Percentiles rank a stretch among this genome's conserved stretches.
Evolutionary conservation across 805 yeast genomes (phyloP).

Genomic region (Kuraishia piskuri): DNA sequence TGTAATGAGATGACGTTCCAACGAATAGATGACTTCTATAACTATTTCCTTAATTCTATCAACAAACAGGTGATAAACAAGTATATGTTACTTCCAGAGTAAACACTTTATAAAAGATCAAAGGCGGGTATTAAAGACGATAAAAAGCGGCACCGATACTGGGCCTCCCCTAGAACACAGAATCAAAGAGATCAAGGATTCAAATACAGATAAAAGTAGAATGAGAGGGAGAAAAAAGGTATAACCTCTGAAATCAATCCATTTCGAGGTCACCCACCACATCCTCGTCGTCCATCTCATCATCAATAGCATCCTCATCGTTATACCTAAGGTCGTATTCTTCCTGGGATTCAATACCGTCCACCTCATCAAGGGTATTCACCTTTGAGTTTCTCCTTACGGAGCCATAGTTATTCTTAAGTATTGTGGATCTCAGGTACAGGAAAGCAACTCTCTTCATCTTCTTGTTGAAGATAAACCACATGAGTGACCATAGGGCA

Average conservation of each 20-base stretch:
- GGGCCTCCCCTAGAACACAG: background rate
- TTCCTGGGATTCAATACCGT: slow-evolving; percentile 21
- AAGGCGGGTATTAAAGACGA: background rate
- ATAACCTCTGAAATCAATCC: slow-evolving; percentile 4
- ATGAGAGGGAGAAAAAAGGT: background rate
- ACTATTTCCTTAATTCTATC: background rate
- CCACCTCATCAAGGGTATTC: slow-evolving; percentile 22
- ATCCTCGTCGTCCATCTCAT: slow-evolving; percentile 27
- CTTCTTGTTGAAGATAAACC: slow-evolving; percentile 88
- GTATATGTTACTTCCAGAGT: background rate
- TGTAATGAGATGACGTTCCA: background rate
- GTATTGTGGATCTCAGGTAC: slow-evolving; percentile 48
- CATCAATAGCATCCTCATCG: slow-evolving; percentile 27
- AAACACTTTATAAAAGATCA: background rate
- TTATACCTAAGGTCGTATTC: slow-evolving; percentile 27
- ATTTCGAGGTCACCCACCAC: slow-evolving; percentile 32
- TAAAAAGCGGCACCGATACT: background rate
- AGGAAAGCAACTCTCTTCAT: slow-evolving; percentile 86
- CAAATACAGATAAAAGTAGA: too few relatives aligned
- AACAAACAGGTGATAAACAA: too few relatives aligned
- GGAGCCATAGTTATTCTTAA: slow-evolving; percentile 24
- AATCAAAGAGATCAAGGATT: background rate
- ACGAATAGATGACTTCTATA: background rate
- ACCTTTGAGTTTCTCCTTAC: slow-evolving; percentile 26
- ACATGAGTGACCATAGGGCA: slow-evolving; percentile 68